Evolutionary conservation across 805 yeast species (phyloP), one percentile per base, ranked within the genome.

Genomic region (Isabelozyma rhagii): DNA sequence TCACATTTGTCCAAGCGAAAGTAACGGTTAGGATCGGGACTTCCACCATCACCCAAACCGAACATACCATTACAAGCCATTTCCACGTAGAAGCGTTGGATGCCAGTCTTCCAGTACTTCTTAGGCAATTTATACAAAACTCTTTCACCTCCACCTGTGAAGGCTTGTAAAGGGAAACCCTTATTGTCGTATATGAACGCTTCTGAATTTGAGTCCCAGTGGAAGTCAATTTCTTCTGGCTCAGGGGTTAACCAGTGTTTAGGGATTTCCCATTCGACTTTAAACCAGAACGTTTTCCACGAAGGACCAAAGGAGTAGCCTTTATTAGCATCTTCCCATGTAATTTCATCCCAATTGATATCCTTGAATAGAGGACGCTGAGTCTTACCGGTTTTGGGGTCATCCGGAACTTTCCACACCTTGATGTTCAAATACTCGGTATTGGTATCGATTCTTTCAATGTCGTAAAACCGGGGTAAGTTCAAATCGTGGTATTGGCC

Each of bases 241-340:
- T 62, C 53, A 13, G 76, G 74, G 18, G 73, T 63, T 15, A 74
- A 44, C 88, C 89, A 85, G 3, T 74, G 64, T 13, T 72, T 56
- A 0, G 97, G 96, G 5, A 93, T 72, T n/a, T 73, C 71, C 50
- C 89, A 68, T 11, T 76, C 68, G 17, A 93, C 70, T 56, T 82
- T 80, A 68, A 94, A 90, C 99, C 99, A 93, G 55, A 90, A 96
- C 1, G 98, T 87, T 51, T 93, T 85, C 99, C 99, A 93, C 11
- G 96, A 87, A 3, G 99, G 99, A 0, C 98, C 97, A 64, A 88
- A 90, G 8, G 75, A 69, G 56, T 88, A 85, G 18, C 94, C 96
- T 55, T 83, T 83, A 11, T 68, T 64, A n/a, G 89, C 85, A 21
- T 74, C 70, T 55, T 76, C 70, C 76, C 83, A 82, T 18, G 77